Evolutionary conservation across 1,284 basidiomycete species (phyloP), one percentile per base, ranked within the genome.

Genomic region (Phlebopus sp.): DNA sequence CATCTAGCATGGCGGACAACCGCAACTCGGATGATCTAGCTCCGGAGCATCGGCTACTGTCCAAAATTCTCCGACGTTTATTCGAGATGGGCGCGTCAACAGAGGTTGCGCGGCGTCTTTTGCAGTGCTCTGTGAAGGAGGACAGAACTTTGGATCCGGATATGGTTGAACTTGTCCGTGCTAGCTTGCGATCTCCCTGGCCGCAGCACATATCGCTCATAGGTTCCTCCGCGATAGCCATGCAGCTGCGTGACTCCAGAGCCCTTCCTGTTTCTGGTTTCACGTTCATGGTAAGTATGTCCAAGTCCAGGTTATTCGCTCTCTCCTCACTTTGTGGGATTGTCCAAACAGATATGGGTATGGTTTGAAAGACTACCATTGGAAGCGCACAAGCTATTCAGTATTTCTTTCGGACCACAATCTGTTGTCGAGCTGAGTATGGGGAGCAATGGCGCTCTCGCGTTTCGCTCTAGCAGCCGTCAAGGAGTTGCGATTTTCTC

Each of bases 61-160:
- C 78, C 57, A 85, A 81, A 59, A 68, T 90, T 0, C 62, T 88
- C 21, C 73, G 79, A 42, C 72, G 77, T 11, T 60, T 90, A 19
- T 66, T 89, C 17, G 87, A 90, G 51, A 79, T 90, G 69, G 86
- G 88, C 1, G 76, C 81, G 0, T 79, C 76, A 2, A 80, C 82
- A 0, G 65, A 72, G 8, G 82, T 87, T 31, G 78, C 79, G 15
- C 69, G 82, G 39, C 57, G 60, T 11, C 75, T 90, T 42, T 81
- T 91, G 49, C 78, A 82, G 51, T 71, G 69, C n/a, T 73, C 75
- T 0, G 70, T 86, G 35, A 72, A 66, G 44, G 69, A 65, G 6
- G 69, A 73, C 37, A 70, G 70, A 10, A 68, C 62, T 0, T 62
- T 89, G 29, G 79, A 90, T 51, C 59, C 69, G 8, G 84, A 86